phyloP scores from a whole-genome alignment of 2,329 filamentous ascomycete genomes.

The Aspergillus vadensis region DNA sequence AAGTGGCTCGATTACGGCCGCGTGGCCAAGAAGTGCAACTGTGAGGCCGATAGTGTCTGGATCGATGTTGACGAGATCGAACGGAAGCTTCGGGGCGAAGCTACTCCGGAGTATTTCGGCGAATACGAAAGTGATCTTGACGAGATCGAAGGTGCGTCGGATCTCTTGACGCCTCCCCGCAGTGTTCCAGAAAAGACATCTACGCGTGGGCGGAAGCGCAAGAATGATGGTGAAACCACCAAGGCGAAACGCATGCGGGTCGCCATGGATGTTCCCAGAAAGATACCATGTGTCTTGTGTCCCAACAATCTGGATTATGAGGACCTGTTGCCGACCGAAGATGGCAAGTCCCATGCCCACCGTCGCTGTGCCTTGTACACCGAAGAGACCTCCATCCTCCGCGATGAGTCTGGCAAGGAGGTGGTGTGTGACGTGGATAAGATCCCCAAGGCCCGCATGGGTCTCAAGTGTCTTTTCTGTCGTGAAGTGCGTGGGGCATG shows the following conservation, averaged over 20 bases:
- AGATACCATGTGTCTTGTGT: constrained; percentile 85
- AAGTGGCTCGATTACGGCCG: constrained; percentile 94
- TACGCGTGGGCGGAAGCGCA: constrained; percentile 67
- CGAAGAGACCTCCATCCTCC: constrained; percentile 84
- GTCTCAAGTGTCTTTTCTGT: constrained; percentile 93
- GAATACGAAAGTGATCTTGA: constrained; percentile 64
- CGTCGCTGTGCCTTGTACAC: constrained; percentile 87
- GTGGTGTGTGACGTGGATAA: constrained; percentile 75
- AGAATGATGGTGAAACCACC: constrained; percentile 58
- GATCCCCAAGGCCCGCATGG: constrained; percentile 82
- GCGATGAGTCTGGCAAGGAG: constrained; percentile 67
- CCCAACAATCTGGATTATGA: constrained; percentile 84
- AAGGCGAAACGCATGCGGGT: constrained; percentile 78
- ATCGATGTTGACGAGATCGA: constrained; percentile 96
- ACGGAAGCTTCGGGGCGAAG: constrained; percentile 85
- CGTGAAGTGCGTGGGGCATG: constrained; percentile 93
- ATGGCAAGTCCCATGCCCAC: constrained; percentile 78
- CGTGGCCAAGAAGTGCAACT: constrained; percentile 95
- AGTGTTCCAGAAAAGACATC: constrained; percentile 71
- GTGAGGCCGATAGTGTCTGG: constrained; percentile 97
- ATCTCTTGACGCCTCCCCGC: constrained; percentile 76
- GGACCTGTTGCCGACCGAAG: constrained; percentile 82
- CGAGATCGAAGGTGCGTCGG: constrained; percentile 64
- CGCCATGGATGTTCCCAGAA: constrained; percentile 68
- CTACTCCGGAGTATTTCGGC: constrained; percentile 55